Evolutionary conservation across 2,329 filamentous ascomycete species (phyloP).

Genomic region (Sarocladiaceae sp.): DNA sequence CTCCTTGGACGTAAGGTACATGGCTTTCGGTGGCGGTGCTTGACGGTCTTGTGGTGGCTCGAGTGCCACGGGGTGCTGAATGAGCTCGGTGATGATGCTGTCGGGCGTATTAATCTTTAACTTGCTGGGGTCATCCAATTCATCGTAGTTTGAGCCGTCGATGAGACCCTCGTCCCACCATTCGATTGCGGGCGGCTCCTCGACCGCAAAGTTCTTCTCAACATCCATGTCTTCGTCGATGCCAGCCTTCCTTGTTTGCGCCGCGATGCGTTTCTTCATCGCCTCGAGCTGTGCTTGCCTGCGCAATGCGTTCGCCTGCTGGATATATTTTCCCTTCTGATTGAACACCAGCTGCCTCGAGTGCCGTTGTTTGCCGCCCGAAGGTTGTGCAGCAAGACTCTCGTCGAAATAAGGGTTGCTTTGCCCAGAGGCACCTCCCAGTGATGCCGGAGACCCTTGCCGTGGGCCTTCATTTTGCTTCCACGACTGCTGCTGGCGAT

Average conservation of each 20-base stretch:
- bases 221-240: constrained; percentile 87
- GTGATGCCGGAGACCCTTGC: neutral
- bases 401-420: constrained; percentile 81
- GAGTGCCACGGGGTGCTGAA: constrained; percentile 88
- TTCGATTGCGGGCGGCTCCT: constrained; percentile 81
- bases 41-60: constrained; percentile 90
- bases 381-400: constrained; percentile 56
- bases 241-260: constrained; percentile 81
- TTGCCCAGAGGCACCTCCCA: constrained; percentile 9
- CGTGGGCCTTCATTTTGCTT: constrained; percentile 10
- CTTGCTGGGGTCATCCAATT: constrained; percentile 58
- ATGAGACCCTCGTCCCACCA: constrained; percentile 97
- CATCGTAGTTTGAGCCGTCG: constrained; percentile 68
- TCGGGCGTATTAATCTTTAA: constrained; percentile 76
- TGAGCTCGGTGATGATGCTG: constrained; percentile 82
- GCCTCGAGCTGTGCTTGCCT: constrained; percentile 85
- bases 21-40: constrained; percentile 73
- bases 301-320: constrained; percentile 84
- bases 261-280: constrained; percentile 91
- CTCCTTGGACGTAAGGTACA: constrained; percentile 89
- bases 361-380: constrained; percentile 56
- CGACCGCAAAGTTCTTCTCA: constrained; percentile 84
- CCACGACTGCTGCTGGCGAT: constrained; percentile 13
- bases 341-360: constrained; percentile 84
- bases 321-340: constrained; percentile 94